Percentiles rank a stretch among this genome's conserved stretches.
Conservation (phyloP, 305 asterid genomes). For the Solanum hybrid region DNA sequence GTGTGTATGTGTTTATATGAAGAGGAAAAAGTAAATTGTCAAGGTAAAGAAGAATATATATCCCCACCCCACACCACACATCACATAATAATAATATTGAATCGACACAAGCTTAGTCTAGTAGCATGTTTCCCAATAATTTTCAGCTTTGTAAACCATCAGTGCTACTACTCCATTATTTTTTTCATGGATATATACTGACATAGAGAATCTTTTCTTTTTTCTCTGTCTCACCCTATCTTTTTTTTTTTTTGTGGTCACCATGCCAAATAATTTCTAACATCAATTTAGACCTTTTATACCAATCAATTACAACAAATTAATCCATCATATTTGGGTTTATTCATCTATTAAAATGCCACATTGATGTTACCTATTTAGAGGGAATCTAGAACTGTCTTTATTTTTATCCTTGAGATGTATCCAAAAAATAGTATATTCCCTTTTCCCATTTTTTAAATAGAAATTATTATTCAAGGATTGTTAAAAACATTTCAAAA, state of each 20-base stretch:
- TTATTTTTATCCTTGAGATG: neutral
- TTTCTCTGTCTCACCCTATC: neutral
- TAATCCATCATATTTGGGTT: neutral
- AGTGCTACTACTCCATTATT: neutral
- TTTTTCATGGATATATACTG: neutral
- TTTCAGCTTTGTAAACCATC: neutral
- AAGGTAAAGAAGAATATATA: neutral
- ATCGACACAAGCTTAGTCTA: neutral
- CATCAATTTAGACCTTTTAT: neutral
- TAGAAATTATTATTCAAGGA: neutral
- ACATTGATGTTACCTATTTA: neutral
- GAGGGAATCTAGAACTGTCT: neutral
- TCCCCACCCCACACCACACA: neutral
- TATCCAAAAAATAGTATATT: neutral
- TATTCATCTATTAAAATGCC: neutral
- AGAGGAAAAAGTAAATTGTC: neutral
- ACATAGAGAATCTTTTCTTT: neutral
- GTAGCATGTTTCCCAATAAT: slow-evolving; percentile 2
- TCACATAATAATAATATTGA: neutral
- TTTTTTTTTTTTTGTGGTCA: neutral
- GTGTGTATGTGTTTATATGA: neutral
- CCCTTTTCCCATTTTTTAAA: neutral
- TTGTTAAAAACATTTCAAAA: neutral
- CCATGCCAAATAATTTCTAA: neutral
- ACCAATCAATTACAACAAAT: neutral